A percentile compares a stretch with the other conserved stretches of the same genome.
Evolutionary conservation across 2,329 filamentous ascomycete genomes (phyloP).

Genomic region (Colletotrichum tanaceti): DNA sequence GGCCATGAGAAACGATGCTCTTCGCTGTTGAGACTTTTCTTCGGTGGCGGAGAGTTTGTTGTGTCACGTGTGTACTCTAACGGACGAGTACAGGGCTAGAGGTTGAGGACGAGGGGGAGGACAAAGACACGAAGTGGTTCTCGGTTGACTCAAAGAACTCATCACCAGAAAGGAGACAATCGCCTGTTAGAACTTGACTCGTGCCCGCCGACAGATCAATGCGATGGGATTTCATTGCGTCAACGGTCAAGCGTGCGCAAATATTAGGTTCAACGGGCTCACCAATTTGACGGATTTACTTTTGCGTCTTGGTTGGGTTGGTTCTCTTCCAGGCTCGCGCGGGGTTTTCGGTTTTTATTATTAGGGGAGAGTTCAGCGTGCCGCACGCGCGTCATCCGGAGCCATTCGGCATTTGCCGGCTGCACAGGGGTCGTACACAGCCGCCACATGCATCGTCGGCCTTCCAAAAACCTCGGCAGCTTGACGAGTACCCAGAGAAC

Average conservation of each 20-base stretch:
- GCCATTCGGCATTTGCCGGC: conserved; percentile 6
- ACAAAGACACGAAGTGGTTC: not conserved
- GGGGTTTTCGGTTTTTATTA: not conserved
- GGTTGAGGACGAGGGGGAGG: not conserved
- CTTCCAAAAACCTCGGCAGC: not conserved
- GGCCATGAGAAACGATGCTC: not conserved
- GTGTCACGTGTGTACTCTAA: too few relatives aligned
- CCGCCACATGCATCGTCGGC: not conserved
- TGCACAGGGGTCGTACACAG: too few relatives aligned
- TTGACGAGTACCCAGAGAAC: not conserved
- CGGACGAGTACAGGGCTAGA: too few relatives aligned
- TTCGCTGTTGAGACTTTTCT: not conserved
- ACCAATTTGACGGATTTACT: too few relatives aligned
- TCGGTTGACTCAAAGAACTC: not conserved
- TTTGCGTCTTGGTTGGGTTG: not conserved
- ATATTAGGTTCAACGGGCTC: not conserved
- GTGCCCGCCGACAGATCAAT: not conserved
- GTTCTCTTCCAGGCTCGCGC: not conserved
- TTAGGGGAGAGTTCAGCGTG: not conserved
- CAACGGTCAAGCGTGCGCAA: not conserved
- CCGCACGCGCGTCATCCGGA: conserved; percentile 7
- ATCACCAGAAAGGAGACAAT: not conserved
- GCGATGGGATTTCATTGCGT: not conserved
- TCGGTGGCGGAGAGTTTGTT: too few relatives aligned
- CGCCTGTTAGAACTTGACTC: not conserved